These are phyloP conservation scores for Pseudozyma thailandica DNA, from an alignment of 1,284 basidiomycete genomes.

Conservation along the genomic window DNA sequence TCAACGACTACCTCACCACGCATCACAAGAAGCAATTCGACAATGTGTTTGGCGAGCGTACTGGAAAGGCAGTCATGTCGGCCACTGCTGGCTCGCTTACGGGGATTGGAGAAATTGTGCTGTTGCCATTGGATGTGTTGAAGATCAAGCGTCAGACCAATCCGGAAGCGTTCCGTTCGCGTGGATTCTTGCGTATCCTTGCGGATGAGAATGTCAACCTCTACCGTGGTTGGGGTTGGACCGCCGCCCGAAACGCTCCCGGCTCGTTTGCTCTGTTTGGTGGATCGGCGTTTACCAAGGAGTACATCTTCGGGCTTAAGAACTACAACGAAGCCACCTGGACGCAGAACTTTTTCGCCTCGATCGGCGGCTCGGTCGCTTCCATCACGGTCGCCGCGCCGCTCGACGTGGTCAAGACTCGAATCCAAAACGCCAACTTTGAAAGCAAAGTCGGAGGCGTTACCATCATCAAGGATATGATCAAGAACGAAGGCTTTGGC, in stretches of 20 bases:
- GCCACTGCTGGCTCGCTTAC: constrained; percentile 79
- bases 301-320: constrained; percentile 85
- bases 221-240: constrained; percentile 99
- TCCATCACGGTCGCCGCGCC: constrained; percentile 96
- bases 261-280: constrained; percentile 92
- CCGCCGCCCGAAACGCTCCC: constrained; percentile 95
- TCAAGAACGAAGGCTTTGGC: constrained; percentile 83
- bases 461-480: constrained; percentile 84
- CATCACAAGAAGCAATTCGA: constrained; percentile 82
- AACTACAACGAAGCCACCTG: constrained; percentile 95
- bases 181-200: constrained; percentile 88
- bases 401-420: constrained; percentile 86
- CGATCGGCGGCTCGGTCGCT: constrained; percentile 90
- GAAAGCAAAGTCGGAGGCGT: constrained; percentile 86
- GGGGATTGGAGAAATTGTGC: constrained; percentile 89
- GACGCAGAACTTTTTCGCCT: constrained; percentile 82
- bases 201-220: constrained; percentile 87
- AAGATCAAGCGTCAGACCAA: constrained; percentile 86
- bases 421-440: constrained; percentile 98
- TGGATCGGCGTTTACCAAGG: constrained; percentile 92
- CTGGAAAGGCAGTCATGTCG: constrained; percentile 94
- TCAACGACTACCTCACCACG: constrained; percentile 87
- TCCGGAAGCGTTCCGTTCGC: constrained; percentile 64
- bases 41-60: constrained; percentile 89
- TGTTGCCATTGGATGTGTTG: constrained; percentile 92